Evolutionary conservation across 306 rosid species (phyloP).

Genomic region (Glycine latifolia): DNA sequence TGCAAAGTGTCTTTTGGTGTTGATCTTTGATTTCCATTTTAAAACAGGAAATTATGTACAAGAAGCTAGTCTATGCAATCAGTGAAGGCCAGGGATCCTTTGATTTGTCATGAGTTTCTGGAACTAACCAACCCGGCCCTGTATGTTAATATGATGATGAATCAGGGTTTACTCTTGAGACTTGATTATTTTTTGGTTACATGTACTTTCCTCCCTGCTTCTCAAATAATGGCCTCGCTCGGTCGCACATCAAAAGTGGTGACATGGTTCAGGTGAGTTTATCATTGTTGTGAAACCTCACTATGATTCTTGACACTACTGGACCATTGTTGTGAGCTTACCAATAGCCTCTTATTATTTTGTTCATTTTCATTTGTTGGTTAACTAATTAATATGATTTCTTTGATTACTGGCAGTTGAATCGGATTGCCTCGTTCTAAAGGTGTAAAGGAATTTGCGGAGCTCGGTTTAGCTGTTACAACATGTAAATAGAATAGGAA

Average conservation of each 20-base stretch:
- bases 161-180: slow-evolving; percentile 56
- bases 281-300: background rate
- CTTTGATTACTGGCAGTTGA: slow-evolving; percentile 45
- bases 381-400: slow-evolving; percentile 7
- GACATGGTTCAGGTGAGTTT: slow-evolving; percentile 65
- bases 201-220: slow-evolving; percentile 52
- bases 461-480: slow-evolving; percentile 56
- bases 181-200: slow-evolving; percentile 61
- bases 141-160: slow-evolving; percentile 66
- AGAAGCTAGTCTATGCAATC: slow-evolving; percentile 97
- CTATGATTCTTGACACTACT: background rate
- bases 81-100: slow-evolving; percentile 99
- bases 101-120: slow-evolving; percentile 88
- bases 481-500: slow-evolving; percentile 79
- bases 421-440: slow-evolving; percentile 55
- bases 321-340: background rate
- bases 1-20: slow-evolving; percentile 31
- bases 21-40: slow-evolving; percentile 31
- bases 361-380: too few species aligned
- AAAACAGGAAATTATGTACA: slow-evolving; percentile 90
- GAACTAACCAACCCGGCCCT: slow-evolving; percentile 58
- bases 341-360: background rate
- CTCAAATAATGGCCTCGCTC: slow-evolving; percentile 61
- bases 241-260: slow-evolving; percentile 49
- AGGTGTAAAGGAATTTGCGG: slow-evolving; percentile 67